Evolutionary conservation across 75 land plant species (phyloP), one percentile per base, ranked within the genome.

Genomic region (Pinus tabuliformis): DNA sequence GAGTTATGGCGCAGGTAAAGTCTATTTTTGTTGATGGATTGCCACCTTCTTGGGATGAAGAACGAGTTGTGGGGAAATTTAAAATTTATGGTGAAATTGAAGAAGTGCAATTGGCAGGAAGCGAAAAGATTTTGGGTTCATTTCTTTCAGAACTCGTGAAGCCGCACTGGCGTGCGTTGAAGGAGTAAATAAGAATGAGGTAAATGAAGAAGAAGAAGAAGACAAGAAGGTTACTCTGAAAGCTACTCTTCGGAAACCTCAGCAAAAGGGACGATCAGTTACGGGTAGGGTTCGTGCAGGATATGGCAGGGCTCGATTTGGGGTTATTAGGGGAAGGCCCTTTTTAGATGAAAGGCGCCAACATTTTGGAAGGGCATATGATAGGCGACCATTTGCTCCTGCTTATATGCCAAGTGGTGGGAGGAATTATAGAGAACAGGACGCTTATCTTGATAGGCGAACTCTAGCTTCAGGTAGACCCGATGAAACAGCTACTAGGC

Each of bases 1-100:
- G 1, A 30, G 30, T 30, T 30, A 30, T 30, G 30, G 21, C 82
- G 73, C 81, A 90, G 86, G 92, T 92, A 0, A 92, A 92, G 76
- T 81, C 95, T 18, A 83, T 92, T 37, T 92, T 92, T 81, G 79
- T 92, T 24, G 95, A 92, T 81, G 87, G 90, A 3, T 73, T 92
- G 77, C 90, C 92, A 12, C 76, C 88, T 33, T 49, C 83, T 52
- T 92, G 95, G 92, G 90, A 88, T 78, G 30, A 30, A 30, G 30
- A 30, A 1, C 30, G 30, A 30, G 30, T 30, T 30, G 1, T 30
- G 30, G 30, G 1, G 30, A 30, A 30, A 30, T 30, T 30, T 30
- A 30, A 30, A 30, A 1, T 1, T 30, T 30, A 30, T 30, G 30
- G 30, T 30, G 30, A 30, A 30, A 30, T 30, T 30, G 30, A 30